phyloP scores from a whole-genome alignment of 352 stramenopile species.

The Phytophthora pinifolia region DNA sequence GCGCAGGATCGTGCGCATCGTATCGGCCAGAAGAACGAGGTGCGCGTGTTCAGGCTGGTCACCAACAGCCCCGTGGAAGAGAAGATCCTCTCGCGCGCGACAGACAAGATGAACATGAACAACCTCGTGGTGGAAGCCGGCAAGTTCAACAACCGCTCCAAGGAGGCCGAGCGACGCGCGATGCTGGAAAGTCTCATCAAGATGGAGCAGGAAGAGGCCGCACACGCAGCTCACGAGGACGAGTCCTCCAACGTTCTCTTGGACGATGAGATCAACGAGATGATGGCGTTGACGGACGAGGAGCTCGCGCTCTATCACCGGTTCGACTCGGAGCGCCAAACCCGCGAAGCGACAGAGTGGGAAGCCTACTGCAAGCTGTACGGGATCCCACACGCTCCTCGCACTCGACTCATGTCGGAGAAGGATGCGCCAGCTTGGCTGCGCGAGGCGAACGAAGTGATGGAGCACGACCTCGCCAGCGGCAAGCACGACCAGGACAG shows the following conservation, averaged over 20 bases:
- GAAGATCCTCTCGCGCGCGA: conserved; percentile 85
- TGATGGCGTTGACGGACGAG: conserved; percentile 89
- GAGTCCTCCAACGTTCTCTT: conserved; percentile 65
- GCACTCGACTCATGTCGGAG: conserved; percentile 66
- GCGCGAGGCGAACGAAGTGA: conserved; percentile 63
- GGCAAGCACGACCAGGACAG: conserved; percentile 58
- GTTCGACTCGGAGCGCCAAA: conserved; percentile 63
- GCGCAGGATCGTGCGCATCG: conserved; percentile 91
- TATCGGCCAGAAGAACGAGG: conserved; percentile 92
- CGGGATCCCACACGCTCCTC: conserved; percentile 39
- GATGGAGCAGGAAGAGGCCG: conserved; percentile 87
- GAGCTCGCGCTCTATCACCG: conserved; percentile 80
- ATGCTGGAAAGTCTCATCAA: conserved; percentile 88
- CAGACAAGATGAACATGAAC: conserved; percentile 93
- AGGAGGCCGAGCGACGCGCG: conserved; percentile 82
- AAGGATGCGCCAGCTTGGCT: conserved; percentile 78
- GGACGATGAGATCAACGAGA: conserved; percentile 89
- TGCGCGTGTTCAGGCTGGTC: conserved; percentile 85
- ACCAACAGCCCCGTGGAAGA: conserved; percentile 89
- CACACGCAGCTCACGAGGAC: conserved; percentile 61
- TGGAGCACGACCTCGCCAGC: conserved; percentile 53
- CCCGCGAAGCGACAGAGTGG: conserved; percentile 68
- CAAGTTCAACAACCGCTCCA: conserved; percentile 89
- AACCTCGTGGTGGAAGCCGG: conserved; percentile 88
- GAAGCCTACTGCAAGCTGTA: conserved; percentile 65